These are phyloP conservation scores for Raddia guianensis DNA, from an alignment of 176 grass and related monocot genomes.

Conservation along the genomic window DNA sequence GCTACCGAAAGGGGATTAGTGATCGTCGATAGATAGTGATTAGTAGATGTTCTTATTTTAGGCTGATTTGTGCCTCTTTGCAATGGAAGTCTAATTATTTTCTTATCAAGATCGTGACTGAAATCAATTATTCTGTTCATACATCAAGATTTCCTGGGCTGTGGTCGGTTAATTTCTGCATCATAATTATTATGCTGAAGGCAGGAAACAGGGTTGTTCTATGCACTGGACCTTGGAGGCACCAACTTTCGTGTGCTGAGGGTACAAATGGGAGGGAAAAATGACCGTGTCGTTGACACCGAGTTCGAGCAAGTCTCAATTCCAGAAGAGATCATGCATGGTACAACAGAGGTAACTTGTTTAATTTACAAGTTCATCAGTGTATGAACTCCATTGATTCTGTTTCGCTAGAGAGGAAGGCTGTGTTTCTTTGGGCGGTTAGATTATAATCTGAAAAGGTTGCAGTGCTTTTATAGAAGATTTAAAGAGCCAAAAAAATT, in stretches of 20 bases:
- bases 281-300: constrained; percentile 24
- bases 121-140: not conserved
- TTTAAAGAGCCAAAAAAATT: too few relatives aligned
- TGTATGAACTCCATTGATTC: not conserved
- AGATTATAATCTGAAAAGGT: too few relatives aligned
- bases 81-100: not conserved
- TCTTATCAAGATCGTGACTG: not conserved
- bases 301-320: constrained; percentile 58
- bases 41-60: not conserved
- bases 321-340: constrained; percentile 53
- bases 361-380: not conserved
- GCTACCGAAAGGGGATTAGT: too few relatives aligned
- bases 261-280: constrained; percentile 64
- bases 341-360: constrained; percentile 21
- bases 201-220: constrained; percentile 56
- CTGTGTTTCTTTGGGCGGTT: too few relatives aligned
- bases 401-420: not conserved
- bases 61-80: too few relatives aligned
- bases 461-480: too few relatives aligned
- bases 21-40: not conserved
- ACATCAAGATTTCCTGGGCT: not conserved
- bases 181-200: not conserved
- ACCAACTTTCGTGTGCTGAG: constrained; percentile 62
- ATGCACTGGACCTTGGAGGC: constrained; percentile 65
- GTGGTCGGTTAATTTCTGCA: not conserved